Percentiles rank a stretch among this genome's conserved stretches.
Evolutionary conservation across 2,329 filamentous ascomycete genomes (phyloP).

Genomic region (Fusarium scirpi): DNA sequence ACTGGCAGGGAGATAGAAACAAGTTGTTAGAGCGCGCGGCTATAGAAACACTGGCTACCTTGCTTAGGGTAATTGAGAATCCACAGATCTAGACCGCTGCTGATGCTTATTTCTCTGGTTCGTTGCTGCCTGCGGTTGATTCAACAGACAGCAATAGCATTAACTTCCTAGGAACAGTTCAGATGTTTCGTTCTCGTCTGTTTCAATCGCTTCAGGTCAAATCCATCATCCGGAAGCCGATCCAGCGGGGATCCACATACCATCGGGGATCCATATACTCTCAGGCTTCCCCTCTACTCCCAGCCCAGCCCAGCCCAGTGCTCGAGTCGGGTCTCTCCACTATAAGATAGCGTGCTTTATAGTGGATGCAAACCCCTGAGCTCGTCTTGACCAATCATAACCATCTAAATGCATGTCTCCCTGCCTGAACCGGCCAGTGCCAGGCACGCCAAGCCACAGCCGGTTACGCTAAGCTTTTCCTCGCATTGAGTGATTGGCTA

Average conservation of each 20-base stretch:
- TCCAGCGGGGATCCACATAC: too few relatives aligned
- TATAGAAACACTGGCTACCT: slow-evolving; percentile 21
- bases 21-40: slow-evolving; percentile 20
- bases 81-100: background rate
- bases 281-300: background rate
- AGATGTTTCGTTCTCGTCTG: slow-evolving; percentile 15
- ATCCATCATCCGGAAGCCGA: slow-evolving; percentile 16
- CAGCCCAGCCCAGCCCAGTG: background rate
- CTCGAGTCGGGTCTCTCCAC: slow-evolving; percentile 15
- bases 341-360: slow-evolving; percentile 17
- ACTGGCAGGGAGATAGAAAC: background rate
- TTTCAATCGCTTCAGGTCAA: slow-evolving; percentile 12
- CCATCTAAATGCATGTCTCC: slow-evolving; percentile 1
- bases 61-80: background rate
- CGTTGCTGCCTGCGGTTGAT: background rate
- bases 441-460: slow-evolving; percentile 25
- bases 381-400: slow-evolving; percentile 1
- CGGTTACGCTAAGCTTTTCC: slow-evolving; percentile 28
- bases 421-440: slow-evolving; percentile 28
- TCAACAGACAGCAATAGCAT: slow-evolving; percentile 2
- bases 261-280: too few relatives aligned
- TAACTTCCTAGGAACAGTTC: background rate
- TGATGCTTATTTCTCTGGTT: background rate
- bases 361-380: slow-evolving; percentile 22
- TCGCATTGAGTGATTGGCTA: slow-evolving; percentile 23